phyloP scores from a whole-genome alignment of 441 rosid species.

The Adansonia madagascariensis region DNA sequence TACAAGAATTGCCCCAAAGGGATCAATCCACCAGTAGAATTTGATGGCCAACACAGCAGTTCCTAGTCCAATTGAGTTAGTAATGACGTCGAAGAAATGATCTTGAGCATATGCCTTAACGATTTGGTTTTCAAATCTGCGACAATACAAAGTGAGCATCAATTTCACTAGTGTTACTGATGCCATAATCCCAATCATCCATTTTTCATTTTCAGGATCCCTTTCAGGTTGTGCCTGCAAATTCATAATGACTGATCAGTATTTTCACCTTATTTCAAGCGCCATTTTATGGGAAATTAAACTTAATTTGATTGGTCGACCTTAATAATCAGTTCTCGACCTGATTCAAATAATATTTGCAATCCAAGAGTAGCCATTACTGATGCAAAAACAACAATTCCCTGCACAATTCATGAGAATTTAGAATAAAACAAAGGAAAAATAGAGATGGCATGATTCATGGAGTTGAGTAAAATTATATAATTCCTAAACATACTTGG shows the following conservation, averaged over 20 bases:
- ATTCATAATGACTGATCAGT: no score
- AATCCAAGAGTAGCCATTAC: conserved; percentile 94
- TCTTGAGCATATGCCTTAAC: conserved; percentile 96
- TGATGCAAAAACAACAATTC: conserved; percentile 94
- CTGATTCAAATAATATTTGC: conserved; percentile 67
- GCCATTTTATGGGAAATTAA: no score
- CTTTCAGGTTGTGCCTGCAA: conserved; percentile 40
- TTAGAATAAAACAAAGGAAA: no score
- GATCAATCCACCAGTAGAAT: conserved; percentile 90
- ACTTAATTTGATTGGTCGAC: conserved; percentile 25
- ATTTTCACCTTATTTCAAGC: no score
- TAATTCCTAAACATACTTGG: not conserved
- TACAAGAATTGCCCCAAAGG: conserved; percentile 91
- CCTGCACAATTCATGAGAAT: conserved; percentile 45
- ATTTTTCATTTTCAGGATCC: conserved; percentile 59
- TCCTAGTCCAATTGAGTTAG: conserved; percentile 77
- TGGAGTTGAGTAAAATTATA: not conserved
- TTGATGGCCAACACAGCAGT: conserved; percentile 47
- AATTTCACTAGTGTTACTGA: conserved; percentile 80
- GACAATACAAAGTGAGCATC: conserved; percentile 69
- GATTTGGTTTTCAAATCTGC: conserved; percentile 74
- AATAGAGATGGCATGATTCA: not conserved
- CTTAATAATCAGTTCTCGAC: conserved; percentile 54
- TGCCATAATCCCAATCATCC: conserved; percentile 92
- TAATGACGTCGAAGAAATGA: conserved; percentile 89